These are phyloP conservation scores for Terana coerulea DNA, from an alignment of 768 basidiomycete species.

Conservation along the genomic window DNA sequence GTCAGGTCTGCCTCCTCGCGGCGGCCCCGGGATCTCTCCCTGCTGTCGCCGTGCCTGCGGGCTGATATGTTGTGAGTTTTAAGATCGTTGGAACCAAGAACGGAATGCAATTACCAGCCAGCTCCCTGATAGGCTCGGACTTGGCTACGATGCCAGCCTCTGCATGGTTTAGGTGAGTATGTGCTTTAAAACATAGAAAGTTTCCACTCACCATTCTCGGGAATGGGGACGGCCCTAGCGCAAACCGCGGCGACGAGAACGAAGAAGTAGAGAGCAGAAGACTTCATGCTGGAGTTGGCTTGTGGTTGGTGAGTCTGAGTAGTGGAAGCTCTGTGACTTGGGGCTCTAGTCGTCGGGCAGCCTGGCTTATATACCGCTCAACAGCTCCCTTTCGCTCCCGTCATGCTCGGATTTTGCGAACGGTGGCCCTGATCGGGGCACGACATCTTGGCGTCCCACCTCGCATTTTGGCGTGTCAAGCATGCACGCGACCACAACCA, in stretches of 20 bases:
- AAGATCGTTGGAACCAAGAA: too few species aligned
- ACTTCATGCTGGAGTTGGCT: neutral
- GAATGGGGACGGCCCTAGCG: neutral
- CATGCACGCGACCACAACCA: neutral
- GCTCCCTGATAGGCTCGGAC: neutral
- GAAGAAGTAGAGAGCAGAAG: neutral
- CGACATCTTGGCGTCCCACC: neutral
- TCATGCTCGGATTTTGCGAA: neutral
- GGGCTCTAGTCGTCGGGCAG: neutral
- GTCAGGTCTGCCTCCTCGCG: too few species aligned
- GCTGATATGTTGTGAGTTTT: neutral
- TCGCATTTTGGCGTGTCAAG: neutral
- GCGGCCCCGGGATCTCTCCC: neutral
- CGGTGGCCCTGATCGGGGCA: neutral
- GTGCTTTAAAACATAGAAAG: neutral
- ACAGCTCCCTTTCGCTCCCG: neutral
- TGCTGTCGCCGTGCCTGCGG: constrained; percentile 1
- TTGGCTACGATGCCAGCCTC: neutral
- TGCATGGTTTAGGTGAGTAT: neutral
- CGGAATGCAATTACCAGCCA: neutral
- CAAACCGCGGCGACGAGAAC: neutral
- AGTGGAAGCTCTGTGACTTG: neutral
- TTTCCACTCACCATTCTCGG: neutral
- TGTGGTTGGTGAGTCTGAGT: neutral
- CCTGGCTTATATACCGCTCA: neutral